Conservation (phyloP, 306 rosid species). For the Ochetophila trinervis region DNA sequence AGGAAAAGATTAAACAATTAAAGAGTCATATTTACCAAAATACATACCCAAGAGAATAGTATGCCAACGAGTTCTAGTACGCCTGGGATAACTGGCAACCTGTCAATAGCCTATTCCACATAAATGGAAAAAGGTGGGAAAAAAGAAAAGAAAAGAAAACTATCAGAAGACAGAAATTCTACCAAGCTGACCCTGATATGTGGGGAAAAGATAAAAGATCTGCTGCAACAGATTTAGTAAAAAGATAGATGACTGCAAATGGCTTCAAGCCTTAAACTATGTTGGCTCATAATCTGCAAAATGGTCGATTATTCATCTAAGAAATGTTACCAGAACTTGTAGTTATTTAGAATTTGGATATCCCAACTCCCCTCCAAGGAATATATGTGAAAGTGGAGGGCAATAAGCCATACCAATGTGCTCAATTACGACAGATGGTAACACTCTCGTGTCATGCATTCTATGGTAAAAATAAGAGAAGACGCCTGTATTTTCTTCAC, state of each 20-base stretch:
- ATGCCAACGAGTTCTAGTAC: conserved; percentile 72
- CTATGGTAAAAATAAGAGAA: background rate
- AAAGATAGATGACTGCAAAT: background rate
- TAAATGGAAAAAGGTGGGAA: background rate
- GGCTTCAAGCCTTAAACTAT: background rate
- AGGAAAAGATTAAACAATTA: background rate
- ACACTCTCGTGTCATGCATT: too few species aligned
- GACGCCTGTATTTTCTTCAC: background rate
- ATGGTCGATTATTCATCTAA: background rate
- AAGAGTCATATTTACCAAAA: conserved; percentile 9
- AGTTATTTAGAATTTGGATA: background rate
- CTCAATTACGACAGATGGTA: background rate
- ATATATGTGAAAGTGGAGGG: background rate
- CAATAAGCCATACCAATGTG: background rate
- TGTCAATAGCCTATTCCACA: conserved; percentile 63
- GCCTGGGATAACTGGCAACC: conserved; percentile 64
- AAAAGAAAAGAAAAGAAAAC: background rate
- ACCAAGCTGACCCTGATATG: background rate
- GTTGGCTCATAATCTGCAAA: background rate
- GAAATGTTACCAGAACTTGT: background rate
- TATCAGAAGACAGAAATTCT: background rate
- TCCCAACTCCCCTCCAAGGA: conserved; percentile 2
- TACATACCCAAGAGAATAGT: conserved; percentile 64
- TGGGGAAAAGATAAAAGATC: background rate
- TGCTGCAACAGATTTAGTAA: background rate